Conservation (phyloP, 2,329 filamentous ascomycete species). For the Penicillium rolfsii region DNA sequence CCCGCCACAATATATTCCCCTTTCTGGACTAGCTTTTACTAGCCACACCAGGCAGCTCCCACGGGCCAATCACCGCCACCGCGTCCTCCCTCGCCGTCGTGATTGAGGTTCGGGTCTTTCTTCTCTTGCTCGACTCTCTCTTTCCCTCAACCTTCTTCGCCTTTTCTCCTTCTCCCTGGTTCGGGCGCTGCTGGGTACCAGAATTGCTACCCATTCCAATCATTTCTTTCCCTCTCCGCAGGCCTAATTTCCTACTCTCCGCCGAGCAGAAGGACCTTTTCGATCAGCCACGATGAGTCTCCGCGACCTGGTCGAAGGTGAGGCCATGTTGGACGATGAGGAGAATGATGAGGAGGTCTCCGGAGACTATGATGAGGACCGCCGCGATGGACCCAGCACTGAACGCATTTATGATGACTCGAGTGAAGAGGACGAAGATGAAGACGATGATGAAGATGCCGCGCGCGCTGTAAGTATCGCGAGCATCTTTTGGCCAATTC, state of each 20-base stretch:
- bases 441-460: conserved; percentile 88
- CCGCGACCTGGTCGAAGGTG: conserved; percentile 74
- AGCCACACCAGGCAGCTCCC: neutral
- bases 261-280: conserved; percentile 22
- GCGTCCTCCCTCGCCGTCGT: conserved; percentile 27
- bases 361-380: conserved; percentile 69
- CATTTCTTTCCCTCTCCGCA: conserved; percentile 2
- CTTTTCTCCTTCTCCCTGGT: conserved; percentile 9
- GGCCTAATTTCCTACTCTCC: conserved; percentile 12
- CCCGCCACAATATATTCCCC: neutral
- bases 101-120: conserved; percentile 26
- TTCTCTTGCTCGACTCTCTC: conserved; percentile 22
- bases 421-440: conserved; percentile 88
- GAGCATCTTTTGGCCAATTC: neutral
- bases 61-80: conserved; percentile 26
- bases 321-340: conserved; percentile 86
- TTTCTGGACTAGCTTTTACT: neutral
- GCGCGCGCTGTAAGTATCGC: conserved; percentile 65
- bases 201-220: conserved; percentile 12
- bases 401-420: conserved; percentile 71
- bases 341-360: conserved; percentile 81
- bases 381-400: conserved; percentile 44
- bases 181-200: conserved; percentile 17
- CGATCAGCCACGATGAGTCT: conserved; percentile 57
- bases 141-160: conserved; percentile 7